Base-by-base conservation (phyloP, 2,329 filamentous ascomycete genomes). In the Ambrosiella cleistominuta region DNA sequence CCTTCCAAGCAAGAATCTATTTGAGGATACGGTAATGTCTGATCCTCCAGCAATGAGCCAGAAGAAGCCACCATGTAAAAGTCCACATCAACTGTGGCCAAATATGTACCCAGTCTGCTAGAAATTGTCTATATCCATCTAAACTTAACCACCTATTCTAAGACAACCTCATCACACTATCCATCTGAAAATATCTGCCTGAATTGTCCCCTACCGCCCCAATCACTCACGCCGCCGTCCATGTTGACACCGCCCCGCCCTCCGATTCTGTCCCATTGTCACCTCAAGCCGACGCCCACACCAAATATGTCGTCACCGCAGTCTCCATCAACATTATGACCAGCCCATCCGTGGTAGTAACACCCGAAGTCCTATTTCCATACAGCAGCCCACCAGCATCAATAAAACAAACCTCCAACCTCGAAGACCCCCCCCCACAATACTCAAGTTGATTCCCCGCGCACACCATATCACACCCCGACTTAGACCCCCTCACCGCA, bases 401-500 rank as follows among this genome's bases (percentile, higher is more conserved):
- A 6, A 6, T 35, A 38, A 53, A 13, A 54, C 19, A 72, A 0
- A 71, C 61, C 17, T 68, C 66, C 1, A 71, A 62, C 3, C 68
- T 63, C 35, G 65, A 62, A 0, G 66, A 65, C 0, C 67, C 70
- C 40, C 67, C 70, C 39, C 71, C 71, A 4, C 71, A 72, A 51
- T 65, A 70, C 45, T 71, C 63, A 0, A 62, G 62, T 6, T 57
- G 62, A 39, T 71, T 65, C 0, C 70, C 70, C 0, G 64, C 61
- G 7, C 70, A 72, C 0, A 61, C 59, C 35, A 69, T 67, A 1
- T 64, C 66, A 59, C 70, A 71, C 8, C 70, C 69, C 0, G 61
- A 62, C 19, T 67, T 65, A 5, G 57, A 54, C 0, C 67, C 66
- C 38, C 65, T 62, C 13, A 62, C 60, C 17, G 66, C 66, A 4